A percentile compares a stretch with the other conserved stretches of the same genome.
Evolutionary conservation across 2,329 filamentous ascomycete species (phyloP).

Genomic region (Fusarium fujikuroi): DNA sequence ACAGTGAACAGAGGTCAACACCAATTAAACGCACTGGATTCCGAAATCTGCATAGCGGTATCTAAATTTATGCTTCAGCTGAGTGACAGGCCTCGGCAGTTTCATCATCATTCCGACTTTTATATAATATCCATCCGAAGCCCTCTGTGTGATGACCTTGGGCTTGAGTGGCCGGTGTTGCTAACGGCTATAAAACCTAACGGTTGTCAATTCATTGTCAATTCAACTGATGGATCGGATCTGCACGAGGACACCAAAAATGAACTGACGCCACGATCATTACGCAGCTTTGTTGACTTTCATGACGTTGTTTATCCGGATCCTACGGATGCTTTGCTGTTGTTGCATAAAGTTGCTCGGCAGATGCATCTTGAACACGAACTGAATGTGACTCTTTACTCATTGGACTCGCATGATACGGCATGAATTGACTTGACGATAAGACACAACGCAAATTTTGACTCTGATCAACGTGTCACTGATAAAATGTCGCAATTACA

Average conservation of each 20-base stretch:
- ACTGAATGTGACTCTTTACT: neutral
- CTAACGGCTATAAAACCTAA: neutral
- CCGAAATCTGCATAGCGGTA: neutral
- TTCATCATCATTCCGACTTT: neutral
- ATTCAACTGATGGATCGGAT: neutral
- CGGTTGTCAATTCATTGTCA: neutral
- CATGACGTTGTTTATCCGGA: conserved; percentile 26
- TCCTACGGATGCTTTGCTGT: conserved; percentile 6
- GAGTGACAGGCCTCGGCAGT: conserved; percentile 11
- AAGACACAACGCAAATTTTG: neutral
- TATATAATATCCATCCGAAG: neutral
- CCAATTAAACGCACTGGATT: conserved; percentile 22
- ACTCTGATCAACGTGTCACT: neutral
- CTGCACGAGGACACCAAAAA: neutral
- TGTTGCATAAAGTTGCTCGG: conserved; percentile 1
- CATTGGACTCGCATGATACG: neutral
- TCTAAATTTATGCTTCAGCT: conserved; percentile 28
- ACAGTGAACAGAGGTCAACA: neutral
- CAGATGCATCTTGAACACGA: neutral
- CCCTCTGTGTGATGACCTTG: neutral
- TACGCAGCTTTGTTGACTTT: conserved; percentile 6
- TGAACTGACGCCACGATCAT: conserved; percentile 6
- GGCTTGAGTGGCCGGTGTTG: neutral
- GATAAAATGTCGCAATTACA: neutral
- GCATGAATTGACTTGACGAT: neutral